Conservation (phyloP, 73 alveolate species). For the Uronychia setigera region DNA sequence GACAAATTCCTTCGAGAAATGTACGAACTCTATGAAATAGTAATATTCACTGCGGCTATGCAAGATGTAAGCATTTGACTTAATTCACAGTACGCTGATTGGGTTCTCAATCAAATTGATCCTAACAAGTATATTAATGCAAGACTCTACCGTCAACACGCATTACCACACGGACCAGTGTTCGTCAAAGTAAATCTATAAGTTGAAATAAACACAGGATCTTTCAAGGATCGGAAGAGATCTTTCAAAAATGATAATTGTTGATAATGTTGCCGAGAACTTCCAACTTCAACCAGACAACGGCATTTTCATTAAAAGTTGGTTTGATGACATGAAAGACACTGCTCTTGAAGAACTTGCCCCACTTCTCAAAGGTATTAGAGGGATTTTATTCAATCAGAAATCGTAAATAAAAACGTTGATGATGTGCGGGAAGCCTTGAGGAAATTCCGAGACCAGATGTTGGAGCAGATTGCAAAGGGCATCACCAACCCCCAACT, state of each 20-base stretch:
- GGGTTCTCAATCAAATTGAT: constrained; percentile 92
- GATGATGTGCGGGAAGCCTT: constrained; percentile 14
- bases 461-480: constrained; percentile 50
- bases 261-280: constrained; percentile 88
- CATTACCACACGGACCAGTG: constrained; percentile 80
- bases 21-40: constrained; percentile 91
- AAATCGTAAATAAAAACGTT: background rate
- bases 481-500: constrained; percentile 71
- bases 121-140: constrained; percentile 72
- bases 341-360: constrained; percentile 76
- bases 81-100: constrained; percentile 93
- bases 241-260: constrained; percentile 72
- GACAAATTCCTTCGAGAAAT: constrained; percentile 87
- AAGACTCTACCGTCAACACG: constrained; percentile 94
- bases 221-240: constrained; percentile 86
- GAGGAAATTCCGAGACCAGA: constrained; percentile 3
- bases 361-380: constrained; percentile 73
- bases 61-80: too few relatives aligned
- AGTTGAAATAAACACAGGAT: constrained; percentile 57
- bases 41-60: constrained; percentile 98
- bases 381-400: constrained; percentile 27
- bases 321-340: constrained; percentile 86
- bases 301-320: constrained; percentile 86
- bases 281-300: constrained; percentile 85
- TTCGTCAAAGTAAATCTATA: constrained; percentile 92